These are phyloP conservation scores for Penicillium pancosmium DNA, from an alignment of 495 filamentous ascomycete genomes.

Conservation along the genomic window DNA sequence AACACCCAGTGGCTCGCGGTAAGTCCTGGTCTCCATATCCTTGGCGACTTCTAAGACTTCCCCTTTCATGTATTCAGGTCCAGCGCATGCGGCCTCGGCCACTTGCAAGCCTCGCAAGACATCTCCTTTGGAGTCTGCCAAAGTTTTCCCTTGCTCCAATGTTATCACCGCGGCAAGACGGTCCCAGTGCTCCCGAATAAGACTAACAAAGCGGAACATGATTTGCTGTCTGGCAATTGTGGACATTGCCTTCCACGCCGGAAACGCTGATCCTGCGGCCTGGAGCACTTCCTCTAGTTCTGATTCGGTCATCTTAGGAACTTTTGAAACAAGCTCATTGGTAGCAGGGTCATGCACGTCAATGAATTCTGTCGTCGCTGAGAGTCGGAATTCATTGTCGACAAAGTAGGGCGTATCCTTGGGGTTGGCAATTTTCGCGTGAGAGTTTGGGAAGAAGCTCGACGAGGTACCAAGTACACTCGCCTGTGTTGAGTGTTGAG, in stretches of 20 bases:
- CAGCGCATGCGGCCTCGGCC: slow-evolving; percentile 11
- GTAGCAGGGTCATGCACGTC: slow-evolving; percentile 18
- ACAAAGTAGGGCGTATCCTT: slow-evolving; percentile 13
- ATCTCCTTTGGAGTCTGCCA: slow-evolving; percentile 15
- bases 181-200: slow-evolving; percentile 16
- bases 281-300: slow-evolving; percentile 7
- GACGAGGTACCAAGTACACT: slow-evolving; percentile 6
- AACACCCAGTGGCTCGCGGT: slow-evolving; percentile 83
- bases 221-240: slow-evolving; percentile 14
- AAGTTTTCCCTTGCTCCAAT: slow-evolving; percentile 16
- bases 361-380: slow-evolving; percentile 8
- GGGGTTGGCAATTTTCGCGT: background rate
- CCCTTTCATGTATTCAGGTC: slow-evolving; percentile 14
- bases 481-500: background rate
- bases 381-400: slow-evolving; percentile 11
- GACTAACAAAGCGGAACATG: slow-evolving; percentile 13
- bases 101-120: slow-evolving; percentile 15
- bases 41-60: slow-evolving; percentile 75
- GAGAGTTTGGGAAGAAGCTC: slow-evolving; percentile 2
- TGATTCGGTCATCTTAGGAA: slow-evolving; percentile 9
- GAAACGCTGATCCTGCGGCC: slow-evolving; percentile 12
- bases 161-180: slow-evolving; percentile 12
- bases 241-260: slow-evolving; percentile 8
- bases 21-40: slow-evolving; percentile 91
- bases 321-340: slow-evolving; percentile 12